Evolutionary conservation across 2,329 filamentous ascomycete species (phyloP).

Genomic region (Alternaria sp.): DNA sequence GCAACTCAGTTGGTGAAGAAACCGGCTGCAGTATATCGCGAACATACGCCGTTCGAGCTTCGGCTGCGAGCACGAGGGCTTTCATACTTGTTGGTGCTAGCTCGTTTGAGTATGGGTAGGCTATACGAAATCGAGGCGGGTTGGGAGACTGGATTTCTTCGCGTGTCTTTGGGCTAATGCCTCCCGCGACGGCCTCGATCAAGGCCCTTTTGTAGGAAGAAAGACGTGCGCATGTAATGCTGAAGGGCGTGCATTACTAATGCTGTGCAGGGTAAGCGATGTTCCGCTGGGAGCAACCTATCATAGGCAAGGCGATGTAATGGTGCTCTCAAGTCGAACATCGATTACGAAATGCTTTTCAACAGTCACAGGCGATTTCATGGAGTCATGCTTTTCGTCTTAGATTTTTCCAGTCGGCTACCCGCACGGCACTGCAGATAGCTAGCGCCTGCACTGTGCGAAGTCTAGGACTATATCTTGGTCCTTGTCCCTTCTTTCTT

Average conservation of each 20-base stretch:
- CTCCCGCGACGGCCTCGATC: no score
- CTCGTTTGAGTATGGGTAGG: background rate
- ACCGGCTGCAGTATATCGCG: slow-evolving; percentile 12
- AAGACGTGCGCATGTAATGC: no score
- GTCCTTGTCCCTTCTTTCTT: background rate
- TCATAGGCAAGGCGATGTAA: background rate
- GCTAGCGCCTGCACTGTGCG: no score
- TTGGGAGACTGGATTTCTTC: background rate
- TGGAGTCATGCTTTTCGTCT: no score
- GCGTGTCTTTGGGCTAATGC: background rate
- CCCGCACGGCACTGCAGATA: background rate
- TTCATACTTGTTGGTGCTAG: slow-evolving; percentile 16
- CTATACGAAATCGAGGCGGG: background rate
- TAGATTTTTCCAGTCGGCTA: no score
- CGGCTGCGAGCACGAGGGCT: slow-evolving; percentile 27
- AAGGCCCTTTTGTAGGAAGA: no score
- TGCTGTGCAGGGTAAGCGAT: no score
- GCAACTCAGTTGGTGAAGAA: slow-evolving; percentile 22
- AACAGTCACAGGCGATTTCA: no score
- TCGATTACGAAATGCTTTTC: background rate
- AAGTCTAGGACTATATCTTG: background rate
- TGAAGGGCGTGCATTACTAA: no score
- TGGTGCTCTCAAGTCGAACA: background rate
- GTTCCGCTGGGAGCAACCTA: background rate
- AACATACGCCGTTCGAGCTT: slow-evolving; percentile 16